Evolutionary conservation across 352 stramenopile genomes (phyloP), one percentile per base, ranked within the genome.

Genomic region (Pythium grandisporangium): DNA sequence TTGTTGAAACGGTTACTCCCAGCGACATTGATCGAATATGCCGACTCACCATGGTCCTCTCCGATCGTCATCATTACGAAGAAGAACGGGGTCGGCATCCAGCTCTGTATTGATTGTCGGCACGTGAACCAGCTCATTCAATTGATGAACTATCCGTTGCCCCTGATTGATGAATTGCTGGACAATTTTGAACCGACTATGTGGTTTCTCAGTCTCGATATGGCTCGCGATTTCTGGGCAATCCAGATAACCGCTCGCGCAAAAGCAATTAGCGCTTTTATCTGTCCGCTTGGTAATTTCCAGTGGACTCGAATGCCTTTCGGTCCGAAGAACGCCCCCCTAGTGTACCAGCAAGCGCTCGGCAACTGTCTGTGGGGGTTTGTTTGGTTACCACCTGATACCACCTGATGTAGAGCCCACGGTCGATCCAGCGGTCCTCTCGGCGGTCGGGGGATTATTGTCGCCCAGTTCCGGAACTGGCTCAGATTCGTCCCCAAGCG

Each of bases 1-100:
- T n/a, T 58, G 20, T 25, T 53, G 2, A 45, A 51, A 19, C 26
- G 14, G 5, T 8, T 55, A 27, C 30, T 60, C 2, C 20, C 42
- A 22, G 21, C 21, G 0, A 17, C 4, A 10, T 30, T 55, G 8
- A 51, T 51, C 22, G 40, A 51, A 29, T 48, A 55, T 7, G 51
- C 39, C 0, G 34, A 50, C 17, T 60, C 51, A 2, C 32, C 42
- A 10, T 60, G 39, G 51, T 45, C 51, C 5, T 53, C 43, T 11
- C 40, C 51, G 20, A 60, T 60, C 24, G 51, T 55, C 34, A 46
- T 59, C 13, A 45, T 59, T 0, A 50, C 54, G 34, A 54, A 59
- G 45, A 53, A 54, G 27, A 50, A 59, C 30, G 41, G 36, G 1
- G 42, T 33, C 2, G 23, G 29, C 6, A 47, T 53, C 37, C 27